phyloP scores from a whole-genome alignment of 768 basidiomycete species.

The Chalciporus pseudorubinellus region DNA sequence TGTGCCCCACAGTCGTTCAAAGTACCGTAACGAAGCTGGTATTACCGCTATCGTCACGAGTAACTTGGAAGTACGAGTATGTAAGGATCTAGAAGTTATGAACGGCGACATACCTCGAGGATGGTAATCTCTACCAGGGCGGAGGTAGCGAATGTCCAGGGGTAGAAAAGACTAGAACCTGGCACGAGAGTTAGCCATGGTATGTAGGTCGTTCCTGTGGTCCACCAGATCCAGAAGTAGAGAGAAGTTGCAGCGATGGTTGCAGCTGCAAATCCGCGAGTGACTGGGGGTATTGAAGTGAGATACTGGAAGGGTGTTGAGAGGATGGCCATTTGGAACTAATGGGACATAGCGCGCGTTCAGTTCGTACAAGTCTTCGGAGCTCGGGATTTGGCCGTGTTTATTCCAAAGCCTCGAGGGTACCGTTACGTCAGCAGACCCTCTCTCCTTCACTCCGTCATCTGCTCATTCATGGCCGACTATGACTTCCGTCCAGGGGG shows the following conservation, averaged over 20 bases:
- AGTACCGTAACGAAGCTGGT: conserved; percentile 80
- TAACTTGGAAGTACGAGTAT: conserved; percentile 49
- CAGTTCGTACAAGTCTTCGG: not conserved
- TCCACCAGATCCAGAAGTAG: conserved; percentile 66
- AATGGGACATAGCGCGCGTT: conserved; percentile 10
- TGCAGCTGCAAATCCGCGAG: conserved; percentile 64
- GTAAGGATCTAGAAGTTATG: not conserved
- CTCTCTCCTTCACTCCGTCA: conserved; percentile 15
- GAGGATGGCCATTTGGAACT: conserved; percentile 63
- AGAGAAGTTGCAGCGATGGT: conserved; percentile 57
- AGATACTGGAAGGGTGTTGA: conserved; percentile 68
- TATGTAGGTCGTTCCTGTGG: conserved; percentile 39
- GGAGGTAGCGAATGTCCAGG: conserved; percentile 93
- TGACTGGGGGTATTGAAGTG: conserved; percentile 74
- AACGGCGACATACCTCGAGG: conserved; percentile 63
- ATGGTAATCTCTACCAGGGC: conserved; percentile 82
- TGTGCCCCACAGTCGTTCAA: conserved; percentile 94
- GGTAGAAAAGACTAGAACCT: conserved; percentile 76
- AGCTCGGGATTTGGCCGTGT: conserved; percentile 21
- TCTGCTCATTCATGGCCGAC: conserved; percentile 63
- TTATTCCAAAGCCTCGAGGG: conserved; percentile 15
- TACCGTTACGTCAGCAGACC: conserved; percentile 31
- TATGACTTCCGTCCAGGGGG: conserved; percentile 85
- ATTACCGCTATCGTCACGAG: conserved; percentile 72
- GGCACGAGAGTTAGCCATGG: conserved; percentile 82